Evolutionary conservation across 148 eudicot species (phyloP).

Genomic region (Fagopyrum esculentum): DNA sequence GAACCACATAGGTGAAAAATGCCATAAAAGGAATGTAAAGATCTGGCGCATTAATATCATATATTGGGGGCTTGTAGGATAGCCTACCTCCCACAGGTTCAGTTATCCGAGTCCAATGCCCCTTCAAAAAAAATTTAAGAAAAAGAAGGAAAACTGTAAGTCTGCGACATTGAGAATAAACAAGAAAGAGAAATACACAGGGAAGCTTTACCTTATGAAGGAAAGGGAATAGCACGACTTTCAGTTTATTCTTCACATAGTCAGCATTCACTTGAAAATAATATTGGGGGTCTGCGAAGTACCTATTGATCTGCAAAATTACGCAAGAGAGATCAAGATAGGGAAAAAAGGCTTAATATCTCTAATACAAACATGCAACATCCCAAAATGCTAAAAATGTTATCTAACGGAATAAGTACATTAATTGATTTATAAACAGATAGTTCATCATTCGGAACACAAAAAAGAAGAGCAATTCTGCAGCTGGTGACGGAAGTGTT

Average conservation of each 20-base stretch:
- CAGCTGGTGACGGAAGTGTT: too few relatives aligned
- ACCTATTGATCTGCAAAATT: constrained; percentile 65
- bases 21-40: constrained; percentile 93
- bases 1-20: constrained; percentile 83
- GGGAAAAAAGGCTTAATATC: not conserved
- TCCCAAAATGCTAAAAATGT: not conserved
- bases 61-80: constrained; percentile 89
- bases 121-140: constrained; percentile 26
- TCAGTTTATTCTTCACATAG: constrained; percentile 90
- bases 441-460: not conserved
- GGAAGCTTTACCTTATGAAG: constrained; percentile 67
- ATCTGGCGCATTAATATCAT: constrained; percentile 88
- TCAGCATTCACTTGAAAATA: constrained; percentile 96
- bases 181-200: constrained; percentile 8
- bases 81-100: constrained; percentile 96
- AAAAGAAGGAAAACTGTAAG: not conserved
- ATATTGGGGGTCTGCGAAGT: constrained; percentile 84
- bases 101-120: constrained; percentile 96
- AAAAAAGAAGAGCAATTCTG: not conserved
- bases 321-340: not conserved
- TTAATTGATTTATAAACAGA: not conserved
- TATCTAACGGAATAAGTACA: not conserved
- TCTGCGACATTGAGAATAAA: not conserved
- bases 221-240: constrained; percentile 88
- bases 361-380: not conserved